These are phyloP conservation scores for Williopsis jadinii DNA, from an alignment of 1,139 yeast genomes.

Conservation along the genomic window DNA sequence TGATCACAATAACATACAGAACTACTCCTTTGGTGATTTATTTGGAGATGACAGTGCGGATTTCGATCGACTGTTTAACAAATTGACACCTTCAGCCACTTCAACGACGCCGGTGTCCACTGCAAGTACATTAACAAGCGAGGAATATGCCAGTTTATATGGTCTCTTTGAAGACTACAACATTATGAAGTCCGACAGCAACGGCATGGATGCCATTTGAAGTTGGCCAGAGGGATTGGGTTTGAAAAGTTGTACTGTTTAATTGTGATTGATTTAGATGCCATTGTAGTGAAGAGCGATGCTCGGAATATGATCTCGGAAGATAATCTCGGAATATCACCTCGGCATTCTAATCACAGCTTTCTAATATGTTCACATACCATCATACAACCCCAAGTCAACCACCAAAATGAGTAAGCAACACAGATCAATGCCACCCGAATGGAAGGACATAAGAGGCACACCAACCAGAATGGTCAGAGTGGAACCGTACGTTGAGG, in stretches of 20 bases:
- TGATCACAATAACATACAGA: neutral
- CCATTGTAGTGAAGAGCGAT: too few relatives aligned
- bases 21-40: neutral
- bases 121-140: constrained; percentile 9
- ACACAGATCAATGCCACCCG: constrained; percentile 1
- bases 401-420: too few relatives aligned
- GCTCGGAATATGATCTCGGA: too few relatives aligned
- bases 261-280: too few relatives aligned
- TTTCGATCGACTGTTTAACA: neutral
- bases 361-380: too few relatives aligned
- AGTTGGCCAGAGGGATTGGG: too few relatives aligned
- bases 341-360: too few relatives aligned
- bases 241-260: too few relatives aligned
- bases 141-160: constrained; percentile 19
- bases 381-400: too few relatives aligned
- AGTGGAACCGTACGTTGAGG: constrained; percentile 7
- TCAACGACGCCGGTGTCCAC: neutral
- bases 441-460: constrained; percentile 14
- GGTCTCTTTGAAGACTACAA: constrained; percentile 21
- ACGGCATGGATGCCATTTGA: constrained; percentile 1
- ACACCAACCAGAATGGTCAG: constrained; percentile 12
- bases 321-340: too few relatives aligned
- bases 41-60: neutral
- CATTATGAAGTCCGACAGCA: constrained; percentile 2
- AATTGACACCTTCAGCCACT: neutral